phyloP scores from a whole-genome alignment of 176 grass and related monocot species.

The Rhynchospora pubera region DNA sequence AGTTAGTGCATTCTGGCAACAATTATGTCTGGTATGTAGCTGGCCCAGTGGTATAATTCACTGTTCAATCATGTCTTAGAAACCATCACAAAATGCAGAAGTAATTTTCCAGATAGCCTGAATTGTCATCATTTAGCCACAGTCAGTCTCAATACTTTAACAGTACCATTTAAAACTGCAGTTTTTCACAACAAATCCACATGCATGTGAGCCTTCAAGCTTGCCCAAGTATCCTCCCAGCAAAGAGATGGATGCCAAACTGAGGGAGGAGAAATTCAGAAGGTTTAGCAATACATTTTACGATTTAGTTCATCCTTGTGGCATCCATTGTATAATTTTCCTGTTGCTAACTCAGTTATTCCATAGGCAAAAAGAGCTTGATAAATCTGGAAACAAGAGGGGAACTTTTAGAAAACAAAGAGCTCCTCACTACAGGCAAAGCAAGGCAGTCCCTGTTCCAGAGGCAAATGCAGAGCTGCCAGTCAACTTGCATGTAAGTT shows the following conservation, averaged over 20 bases:
- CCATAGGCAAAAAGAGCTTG: constrained; percentile 22
- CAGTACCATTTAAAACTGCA: constrained; percentile 11
- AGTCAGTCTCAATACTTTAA: background rate
- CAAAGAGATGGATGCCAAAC: constrained; percentile 43
- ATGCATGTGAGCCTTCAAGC: constrained; percentile 43
- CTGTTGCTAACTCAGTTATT: background rate
- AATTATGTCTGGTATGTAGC: background rate
- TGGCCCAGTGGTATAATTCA: background rate
- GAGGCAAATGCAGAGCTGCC: constrained; percentile 49
- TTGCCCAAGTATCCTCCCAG: constrained; percentile 43
- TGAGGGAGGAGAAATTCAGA: constrained; percentile 26
- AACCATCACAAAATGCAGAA: background rate
- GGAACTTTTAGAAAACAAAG: constrained; percentile 8
- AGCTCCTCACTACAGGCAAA: constrained; percentile 10
- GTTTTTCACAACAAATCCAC: constrained; percentile 42
- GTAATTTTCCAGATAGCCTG: background rate
- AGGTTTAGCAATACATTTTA: constrained; percentile 18
- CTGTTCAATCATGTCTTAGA: background rate
- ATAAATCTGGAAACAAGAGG: background rate
- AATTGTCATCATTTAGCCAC: background rate
- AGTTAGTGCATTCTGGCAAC: background rate
- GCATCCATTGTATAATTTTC: background rate
- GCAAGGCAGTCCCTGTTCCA: constrained; percentile 40
- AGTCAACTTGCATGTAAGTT: constrained; percentile 41
- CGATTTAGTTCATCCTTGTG: background rate